Percentiles rank a stretch among this genome's conserved stretches.
Evolutionary conservation across 345 rosid genomes (phyloP).

Genomic region (Gossypium thurberi): DNA sequence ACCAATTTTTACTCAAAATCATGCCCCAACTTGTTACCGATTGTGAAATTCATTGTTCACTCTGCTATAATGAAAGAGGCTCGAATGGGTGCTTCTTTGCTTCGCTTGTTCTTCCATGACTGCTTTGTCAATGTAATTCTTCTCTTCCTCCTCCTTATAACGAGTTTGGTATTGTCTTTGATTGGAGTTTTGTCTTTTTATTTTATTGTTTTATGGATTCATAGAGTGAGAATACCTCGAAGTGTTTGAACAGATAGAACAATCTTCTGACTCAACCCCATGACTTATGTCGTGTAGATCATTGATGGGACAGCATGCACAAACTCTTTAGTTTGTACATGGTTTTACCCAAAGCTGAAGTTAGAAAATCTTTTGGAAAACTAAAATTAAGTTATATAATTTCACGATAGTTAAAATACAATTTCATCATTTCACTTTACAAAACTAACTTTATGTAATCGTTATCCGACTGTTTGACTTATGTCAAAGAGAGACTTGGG

Average conservation of each 20-base stretch:
- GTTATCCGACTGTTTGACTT: neutral
- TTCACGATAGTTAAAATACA: too few species aligned
- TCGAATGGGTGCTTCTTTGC: constrained; percentile 76
- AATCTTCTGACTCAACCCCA: too few species aligned
- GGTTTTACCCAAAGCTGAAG: too few species aligned
- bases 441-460: neutral
- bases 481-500: neutral
- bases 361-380: rapidly evolving
- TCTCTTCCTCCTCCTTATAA: neutral
- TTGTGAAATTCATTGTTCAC: constrained; percentile 41
- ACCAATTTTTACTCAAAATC: constrained; percentile 54
- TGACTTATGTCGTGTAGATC: too few species aligned
- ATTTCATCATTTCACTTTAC: too few species aligned
- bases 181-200: too few species aligned
- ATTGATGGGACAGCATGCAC: too few species aligned
- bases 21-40: constrained; percentile 48
- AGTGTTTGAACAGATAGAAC: rapidly evolving
- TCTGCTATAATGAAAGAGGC: constrained; percentile 53
- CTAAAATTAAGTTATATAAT: too few species aligned
- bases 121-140: constrained; percentile 77
- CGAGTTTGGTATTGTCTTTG: too few species aligned
- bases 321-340: too few species aligned
- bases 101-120: constrained; percentile 86
- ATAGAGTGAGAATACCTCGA: rapidly evolving
- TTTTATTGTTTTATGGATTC: too few species aligned